Evolutionary conservation across 768 basidiomycete genomes (phyloP), one percentile per base, ranked within the genome.

Genomic region (Crassisporium funariophilum): DNA sequence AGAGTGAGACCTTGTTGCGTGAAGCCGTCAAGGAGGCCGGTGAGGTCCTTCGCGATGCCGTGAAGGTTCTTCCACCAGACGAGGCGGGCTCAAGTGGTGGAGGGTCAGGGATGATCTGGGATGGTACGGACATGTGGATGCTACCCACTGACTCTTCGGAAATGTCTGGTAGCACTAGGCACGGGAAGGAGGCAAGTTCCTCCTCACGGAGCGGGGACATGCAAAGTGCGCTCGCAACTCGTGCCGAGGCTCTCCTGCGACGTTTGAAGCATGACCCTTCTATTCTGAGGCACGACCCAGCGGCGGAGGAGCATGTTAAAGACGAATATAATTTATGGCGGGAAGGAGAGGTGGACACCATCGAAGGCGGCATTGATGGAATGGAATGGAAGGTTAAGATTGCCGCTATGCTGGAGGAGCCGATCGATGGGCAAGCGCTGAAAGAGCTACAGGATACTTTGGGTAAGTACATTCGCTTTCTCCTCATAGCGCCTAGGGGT

Each of bases 51-150:
- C 83, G 78, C 42, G 94, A 98, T 40, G 92, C 91, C 9, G 91
- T 98, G 57, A 95, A 94, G 64, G 87, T 97, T 41, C 75, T 98
- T 11, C 95, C 94, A 0, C 94, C 94, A 1, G 84, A 88, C 27
- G 77, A 77, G 35, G 69, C 60, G 0, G 62, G 56, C 5, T 17
- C 29, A 48, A 49, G 35, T 21, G 49, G 60, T 17, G 55, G 51
- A 22, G 59, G 66, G 1, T 52, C 58, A 23, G 79, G 77, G 3
- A 60, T 84, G 20, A 54, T 81, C 34, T 95, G 91, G 91, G 93
- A 95, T 62, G 93, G 91, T 1, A 70, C 83, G 23, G 91, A 95
- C 64, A 78, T 93, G 61, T 94, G 91, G 86, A 83, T 85, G 72
- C 60, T 93, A 47, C 90, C 79, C 7, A 61, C 68, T 38, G 72